Evolutionary conservation across 2,329 filamentous ascomycete genomes (phyloP).

Genomic region (Fusarium torreyae): DNA sequence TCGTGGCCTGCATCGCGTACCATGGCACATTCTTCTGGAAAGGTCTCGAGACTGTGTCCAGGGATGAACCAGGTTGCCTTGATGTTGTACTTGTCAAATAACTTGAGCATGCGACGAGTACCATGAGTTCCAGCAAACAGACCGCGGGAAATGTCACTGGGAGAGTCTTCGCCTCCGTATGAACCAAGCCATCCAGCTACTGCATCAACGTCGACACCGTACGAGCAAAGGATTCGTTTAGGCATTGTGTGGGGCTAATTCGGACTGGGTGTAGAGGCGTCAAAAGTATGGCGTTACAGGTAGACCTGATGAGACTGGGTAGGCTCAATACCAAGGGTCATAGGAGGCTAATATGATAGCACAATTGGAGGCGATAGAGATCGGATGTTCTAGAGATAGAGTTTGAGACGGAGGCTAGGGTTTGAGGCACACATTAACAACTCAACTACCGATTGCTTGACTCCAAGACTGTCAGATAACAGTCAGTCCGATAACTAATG

Average conservation of each 20-base stretch:
- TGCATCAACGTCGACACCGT: constrained; percentile 83
- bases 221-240: constrained; percentile 51
- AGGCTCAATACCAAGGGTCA: too few relatives aligned
- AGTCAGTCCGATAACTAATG: constrained; percentile 9
- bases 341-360: neutral
- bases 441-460: neutral
- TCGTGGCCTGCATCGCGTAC: constrained; percentile 64
- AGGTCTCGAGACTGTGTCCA: constrained; percentile 65
- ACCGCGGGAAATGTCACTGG: constrained; percentile 57
- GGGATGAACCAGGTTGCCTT: constrained; percentile 72
- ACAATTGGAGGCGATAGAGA: neutral
- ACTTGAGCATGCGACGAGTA: constrained; percentile 75
- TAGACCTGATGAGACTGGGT: too few relatives aligned
- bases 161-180: constrained; percentile 81
- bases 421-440: neutral
- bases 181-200: constrained; percentile 83
- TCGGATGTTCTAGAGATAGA: neutral
- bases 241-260: neutral
- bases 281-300: too few relatives aligned
- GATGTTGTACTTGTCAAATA: constrained; percentile 81
- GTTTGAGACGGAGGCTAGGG: neutral
- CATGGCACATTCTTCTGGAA: constrained; percentile 62
- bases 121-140: constrained; percentile 79
- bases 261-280: neutral
- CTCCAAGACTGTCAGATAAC: neutral